Conservation (phyloP, 2,329 filamentous ascomycete genomes). For the Aquanectria penicillioides region DNA sequence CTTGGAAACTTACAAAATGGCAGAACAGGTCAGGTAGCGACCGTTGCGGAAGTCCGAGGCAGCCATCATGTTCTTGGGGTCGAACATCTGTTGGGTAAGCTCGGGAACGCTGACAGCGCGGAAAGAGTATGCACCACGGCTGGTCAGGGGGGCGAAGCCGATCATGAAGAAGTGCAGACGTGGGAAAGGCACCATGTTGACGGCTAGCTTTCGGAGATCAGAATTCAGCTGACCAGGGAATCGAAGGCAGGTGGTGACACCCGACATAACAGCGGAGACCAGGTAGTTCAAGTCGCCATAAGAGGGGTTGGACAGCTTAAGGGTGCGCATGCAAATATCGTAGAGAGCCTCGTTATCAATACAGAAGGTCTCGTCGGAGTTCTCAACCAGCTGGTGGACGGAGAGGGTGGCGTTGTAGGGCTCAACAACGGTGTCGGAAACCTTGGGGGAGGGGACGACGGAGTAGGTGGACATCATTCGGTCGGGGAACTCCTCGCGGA, state of each 20-base stretch:
- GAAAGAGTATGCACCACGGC: conserved; percentile 87
- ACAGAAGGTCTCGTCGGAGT: conserved; percentile 99
- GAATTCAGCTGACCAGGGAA: conserved; percentile 99
- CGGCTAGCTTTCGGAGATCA: conserved; percentile 97
- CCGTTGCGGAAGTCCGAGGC: conserved; percentile 99
- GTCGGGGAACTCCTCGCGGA: conserved; percentile 99
- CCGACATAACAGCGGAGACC: conserved; percentile 99
- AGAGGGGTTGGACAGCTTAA: conserved; percentile 98
- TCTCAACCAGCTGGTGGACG: conserved; percentile 98
- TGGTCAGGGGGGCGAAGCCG: conserved; percentile 98
- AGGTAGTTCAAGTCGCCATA: conserved; percentile 99
- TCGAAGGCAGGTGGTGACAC: conserved; percentile 97
- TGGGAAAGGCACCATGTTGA: conserved; percentile 99
- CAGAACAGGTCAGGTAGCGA: conserved; percentile 98
- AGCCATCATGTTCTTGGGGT: conserved; percentile 99
- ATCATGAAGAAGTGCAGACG: conserved; percentile 99
- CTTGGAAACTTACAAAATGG: conserved; percentile 80
- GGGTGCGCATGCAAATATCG: conserved; percentile 99
- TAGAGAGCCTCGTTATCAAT: conserved; percentile 99
- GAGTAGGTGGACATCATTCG: conserved; percentile 99
- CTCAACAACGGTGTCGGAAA: conserved; percentile 99
- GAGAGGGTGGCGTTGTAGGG: conserved; percentile 99
- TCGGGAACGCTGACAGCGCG: conserved; percentile 97
- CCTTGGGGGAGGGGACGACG: conserved; percentile 98
- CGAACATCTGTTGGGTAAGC: conserved; percentile 99